A percentile compares a stretch with the other conserved stretches of the same genome.
These are phyloP conservation scores for Mycena indigotica DNA, from an alignment of 768 basidiomycete genomes.

Conservation along the genomic window DNA sequence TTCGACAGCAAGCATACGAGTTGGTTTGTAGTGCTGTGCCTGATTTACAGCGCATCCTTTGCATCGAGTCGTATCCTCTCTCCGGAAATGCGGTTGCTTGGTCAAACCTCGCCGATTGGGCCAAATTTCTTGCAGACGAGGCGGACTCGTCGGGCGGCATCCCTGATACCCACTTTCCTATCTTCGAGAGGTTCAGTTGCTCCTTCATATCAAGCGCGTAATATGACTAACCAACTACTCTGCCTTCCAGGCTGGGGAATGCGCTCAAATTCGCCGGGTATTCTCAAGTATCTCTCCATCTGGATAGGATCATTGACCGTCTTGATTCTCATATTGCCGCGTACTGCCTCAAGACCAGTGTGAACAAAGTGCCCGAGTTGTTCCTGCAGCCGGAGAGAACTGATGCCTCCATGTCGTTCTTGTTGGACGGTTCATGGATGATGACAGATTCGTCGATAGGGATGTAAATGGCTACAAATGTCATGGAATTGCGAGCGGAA, in stretches of 20 bases:
- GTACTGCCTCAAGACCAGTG: background rate
- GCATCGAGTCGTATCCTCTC: background rate
- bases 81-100: background rate
- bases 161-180: background rate
- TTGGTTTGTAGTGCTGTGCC: background rate
- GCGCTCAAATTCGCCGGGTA: no score
- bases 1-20: conserved; percentile 10
- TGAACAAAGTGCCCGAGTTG: background rate
- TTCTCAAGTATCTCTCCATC: background rate
- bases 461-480: conserved; percentile 3
- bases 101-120: conserved; percentile 4
- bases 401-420: conserved; percentile 7
- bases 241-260: conserved; percentile 2
- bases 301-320: conserved; percentile 3
- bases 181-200: conserved; percentile 5
- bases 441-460: background rate
- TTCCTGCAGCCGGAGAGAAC: no score
- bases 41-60: conserved; percentile 3
- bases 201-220: background rate
- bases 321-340: conserved; percentile 7
- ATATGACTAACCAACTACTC: background rate
- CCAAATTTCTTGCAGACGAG: conserved; percentile 9
- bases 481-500: conserved; percentile 2
- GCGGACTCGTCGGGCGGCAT: conserved; percentile 1
- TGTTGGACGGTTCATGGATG: background rate